Evolutionary conservation across 1,284 basidiomycete species (phyloP).

Genomic region (Schizophyllum commune): DNA sequence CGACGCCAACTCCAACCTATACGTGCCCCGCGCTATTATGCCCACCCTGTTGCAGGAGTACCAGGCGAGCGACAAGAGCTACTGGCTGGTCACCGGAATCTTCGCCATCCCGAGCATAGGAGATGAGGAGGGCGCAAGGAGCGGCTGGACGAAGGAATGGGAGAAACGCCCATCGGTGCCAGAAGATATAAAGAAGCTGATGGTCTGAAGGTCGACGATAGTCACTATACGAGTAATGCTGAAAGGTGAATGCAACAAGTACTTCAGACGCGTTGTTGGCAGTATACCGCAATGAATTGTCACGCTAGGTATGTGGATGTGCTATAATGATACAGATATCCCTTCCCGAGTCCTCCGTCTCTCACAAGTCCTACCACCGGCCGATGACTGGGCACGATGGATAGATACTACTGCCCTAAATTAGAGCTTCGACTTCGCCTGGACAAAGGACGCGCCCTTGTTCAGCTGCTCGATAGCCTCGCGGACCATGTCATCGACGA

Average conservation of each 20-base stretch:
- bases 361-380: not conserved
- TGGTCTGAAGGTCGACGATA: slow-evolving; percentile 5
- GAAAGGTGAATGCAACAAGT: no score
- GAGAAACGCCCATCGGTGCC: slow-evolving; percentile 42
- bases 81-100: slow-evolving; percentile 63
- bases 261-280: no score
- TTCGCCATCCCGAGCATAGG: slow-evolving; percentile 50
- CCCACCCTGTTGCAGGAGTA: slow-evolving; percentile 54
- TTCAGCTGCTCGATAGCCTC: not conserved
- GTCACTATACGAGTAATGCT: not conserved
- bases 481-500: not conserved
- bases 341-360: not conserved
- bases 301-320: no score
- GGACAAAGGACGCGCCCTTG: not conserved
- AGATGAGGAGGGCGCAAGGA: slow-evolving; percentile 29
- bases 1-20: slow-evolving; percentile 69
- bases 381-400: no score
- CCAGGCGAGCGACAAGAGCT: slow-evolving; percentile 28
- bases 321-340: no score
- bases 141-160: slow-evolving; percentile 50
- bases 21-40: slow-evolving; percentile 60
- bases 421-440: not conserved
- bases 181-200: slow-evolving; percentile 28
- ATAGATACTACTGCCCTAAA: not conserved
- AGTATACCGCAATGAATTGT: no score